These are phyloP conservation scores for Saccharomyces hybrid DNA, from an alignment of 1,139 yeast species.

Conservation along the genomic window DNA sequence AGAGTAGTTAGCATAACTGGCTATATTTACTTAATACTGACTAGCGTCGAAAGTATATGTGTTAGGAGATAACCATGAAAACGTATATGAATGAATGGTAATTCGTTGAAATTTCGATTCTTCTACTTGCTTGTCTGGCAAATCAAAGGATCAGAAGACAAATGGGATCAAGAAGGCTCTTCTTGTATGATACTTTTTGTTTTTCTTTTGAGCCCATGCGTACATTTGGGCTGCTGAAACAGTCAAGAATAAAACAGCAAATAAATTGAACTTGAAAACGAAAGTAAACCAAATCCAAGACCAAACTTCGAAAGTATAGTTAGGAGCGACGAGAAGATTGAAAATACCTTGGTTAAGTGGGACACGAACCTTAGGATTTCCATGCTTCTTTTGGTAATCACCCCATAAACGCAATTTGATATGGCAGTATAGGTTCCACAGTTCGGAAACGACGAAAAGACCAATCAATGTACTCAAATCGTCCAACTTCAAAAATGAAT, in stretches of 20 bases:
- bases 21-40: too few species aligned
- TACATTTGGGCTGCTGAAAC: constrained; percentile 73
- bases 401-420: constrained; percentile 35
- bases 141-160: constrained; percentile 22
- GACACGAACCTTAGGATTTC: constrained; percentile 30
- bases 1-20: background rate
- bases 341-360: constrained; percentile 41
- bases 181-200: constrained; percentile 40
- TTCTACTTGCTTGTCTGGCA: background rate
- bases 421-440: constrained; percentile 68
- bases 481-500: constrained; percentile 13
- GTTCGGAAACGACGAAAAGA: constrained; percentile 59
- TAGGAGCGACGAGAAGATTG: constrained; percentile 48
- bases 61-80: too few species aligned
- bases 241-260: constrained; percentile 58
- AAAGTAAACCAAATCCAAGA: constrained; percentile 66
- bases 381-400: constrained; percentile 34
- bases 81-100: too few species aligned
- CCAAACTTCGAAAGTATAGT: constrained; percentile 79
- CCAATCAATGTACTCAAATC: constrained; percentile 32
- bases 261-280: constrained; percentile 63
- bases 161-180: constrained; percentile 36
- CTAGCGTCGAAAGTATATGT: too few species aligned
- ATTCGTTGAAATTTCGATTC: too few species aligned
- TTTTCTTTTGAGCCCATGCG: constrained; percentile 57